Percentiles rank a stretch among this genome's conserved stretches.
phyloP scores from a whole-genome alignment of 148 eudicot species.

The Heliamphora exappendiculata region DNA sequence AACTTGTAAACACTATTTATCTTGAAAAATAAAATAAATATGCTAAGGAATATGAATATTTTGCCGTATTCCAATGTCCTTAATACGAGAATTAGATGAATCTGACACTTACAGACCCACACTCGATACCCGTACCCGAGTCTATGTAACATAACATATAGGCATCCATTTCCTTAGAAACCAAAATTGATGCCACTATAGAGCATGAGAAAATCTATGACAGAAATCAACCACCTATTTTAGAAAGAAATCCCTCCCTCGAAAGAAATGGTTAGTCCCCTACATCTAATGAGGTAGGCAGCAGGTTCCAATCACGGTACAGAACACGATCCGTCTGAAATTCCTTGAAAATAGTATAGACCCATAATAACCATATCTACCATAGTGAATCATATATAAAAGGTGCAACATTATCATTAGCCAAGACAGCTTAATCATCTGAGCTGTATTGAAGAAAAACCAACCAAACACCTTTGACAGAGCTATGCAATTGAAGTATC shows the following conservation, averaged over 20 bases:
- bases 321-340: constrained; percentile 34
- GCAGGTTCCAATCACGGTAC: constrained; percentile 48
- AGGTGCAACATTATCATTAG: not conserved
- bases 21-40: too few species aligned
- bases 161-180: constrained; percentile 6
- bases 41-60: too few species aligned
- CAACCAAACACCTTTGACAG: not conserved
- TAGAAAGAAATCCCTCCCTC: constrained; percentile 17
- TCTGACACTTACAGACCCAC: too few species aligned
- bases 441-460: not conserved
- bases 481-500: not conserved
- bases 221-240: constrained; percentile 11
- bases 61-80: too few species aligned
- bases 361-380: constrained; percentile 17
- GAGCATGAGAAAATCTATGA: constrained; percentile 6
- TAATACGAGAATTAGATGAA: too few species aligned
- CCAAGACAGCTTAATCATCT: not conserved
- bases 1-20: too few species aligned
- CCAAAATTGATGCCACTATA: not conserved
- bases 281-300: constrained; percentile 66
- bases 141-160: too few species aligned
- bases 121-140: too few species aligned
- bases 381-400: not conserved
- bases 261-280: constrained; percentile 28
- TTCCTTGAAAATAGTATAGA: constrained; percentile 29